Percentiles rank a stretch among this genome's conserved stretches.
Conservation (phyloP, 2,329 filamentous ascomycete genomes). For the Trichoderma hamatum region DNA sequence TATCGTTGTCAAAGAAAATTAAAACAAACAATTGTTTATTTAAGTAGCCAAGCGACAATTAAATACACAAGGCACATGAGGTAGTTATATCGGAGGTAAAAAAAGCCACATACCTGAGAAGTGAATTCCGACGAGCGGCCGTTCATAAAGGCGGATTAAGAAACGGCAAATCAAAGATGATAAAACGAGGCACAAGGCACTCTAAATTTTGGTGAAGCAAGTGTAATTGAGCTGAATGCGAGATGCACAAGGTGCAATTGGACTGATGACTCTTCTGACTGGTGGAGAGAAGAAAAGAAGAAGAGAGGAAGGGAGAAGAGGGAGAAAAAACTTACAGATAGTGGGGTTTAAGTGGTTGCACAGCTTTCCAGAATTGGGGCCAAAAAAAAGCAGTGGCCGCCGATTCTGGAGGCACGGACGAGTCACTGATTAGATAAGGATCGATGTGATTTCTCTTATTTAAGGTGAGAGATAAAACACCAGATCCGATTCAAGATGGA, state of each 20-base stretch:
- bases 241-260: neutral
- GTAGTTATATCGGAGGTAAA: neutral
- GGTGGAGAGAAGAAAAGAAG: conserved; percentile 7
- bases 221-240: neutral
- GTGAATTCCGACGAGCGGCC: conserved; percentile 82
- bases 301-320: conserved; percentile 17
- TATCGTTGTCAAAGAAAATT: neutral
- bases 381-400: conserved; percentile 11
- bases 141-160: conserved; percentile 75
- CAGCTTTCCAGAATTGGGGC: conserved; percentile 1
- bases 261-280: conserved; percentile 24
- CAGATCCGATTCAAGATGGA: conserved; percentile 22
- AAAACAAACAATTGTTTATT: neutral
- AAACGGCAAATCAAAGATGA: conserved; percentile 33
- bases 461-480: conserved; percentile 11
- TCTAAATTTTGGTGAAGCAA: conserved; percentile 1
- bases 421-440: conserved; percentile 28
- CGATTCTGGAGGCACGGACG: conserved; percentile 22
- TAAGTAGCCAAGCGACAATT: neutral
- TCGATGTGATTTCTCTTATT: neutral
- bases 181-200: conserved; percentile 29
- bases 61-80: neutral
- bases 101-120: conserved; percentile 67
- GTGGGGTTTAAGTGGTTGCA: conserved; percentile 25
- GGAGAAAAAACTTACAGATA: conserved; percentile 25